Conservation (phyloP, 164 flowering plant genomes). For the Macadamia integrifolia region DNA sequence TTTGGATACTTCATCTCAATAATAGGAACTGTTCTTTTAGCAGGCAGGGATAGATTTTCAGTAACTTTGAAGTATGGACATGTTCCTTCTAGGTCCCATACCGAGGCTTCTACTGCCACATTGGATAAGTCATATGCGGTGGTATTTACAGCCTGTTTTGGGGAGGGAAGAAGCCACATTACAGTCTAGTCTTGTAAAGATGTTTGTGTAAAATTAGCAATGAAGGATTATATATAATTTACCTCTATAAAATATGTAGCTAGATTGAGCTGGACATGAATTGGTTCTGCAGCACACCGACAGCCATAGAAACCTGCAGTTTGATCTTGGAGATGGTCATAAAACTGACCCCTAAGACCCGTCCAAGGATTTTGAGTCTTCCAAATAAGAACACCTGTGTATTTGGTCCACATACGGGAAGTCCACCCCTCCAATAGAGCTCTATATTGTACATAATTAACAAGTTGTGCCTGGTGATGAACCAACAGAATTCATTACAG, state of each 20-base stretch:
- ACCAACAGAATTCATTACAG: conserved; percentile 2
- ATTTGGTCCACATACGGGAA: conserved; percentile 95
- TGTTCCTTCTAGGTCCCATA: conserved; percentile 87
- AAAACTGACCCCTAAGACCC: conserved; percentile 94
- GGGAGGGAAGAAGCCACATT: not conserved
- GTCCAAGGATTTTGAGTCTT: conserved; percentile 99
- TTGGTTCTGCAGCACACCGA: conserved; percentile 88
- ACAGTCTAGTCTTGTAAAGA: not conserved
- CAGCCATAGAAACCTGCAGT: conserved; percentile 97
- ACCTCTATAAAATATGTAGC: conserved; percentile 83
- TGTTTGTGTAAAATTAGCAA: not conserved
- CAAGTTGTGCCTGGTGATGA: conserved; percentile 82
- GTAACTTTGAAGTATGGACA: conserved; percentile 65
- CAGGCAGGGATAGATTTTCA: conserved; percentile 53
- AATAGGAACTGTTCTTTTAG: conserved; percentile 51
- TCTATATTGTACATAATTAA: conserved; percentile 83
- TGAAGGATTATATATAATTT: not conserved
- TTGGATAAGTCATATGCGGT: conserved; percentile 52
- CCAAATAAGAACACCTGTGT: conserved; percentile 94
- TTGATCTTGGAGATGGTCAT: conserved; percentile 96
- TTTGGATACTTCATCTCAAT: conserved; percentile 80
- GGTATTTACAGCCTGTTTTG: conserved; percentile 78
- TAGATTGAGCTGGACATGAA: conserved; percentile 93
- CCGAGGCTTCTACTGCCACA: conserved; percentile 81
- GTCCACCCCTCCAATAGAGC: conserved; percentile 96